A percentile compares a stretch with the other conserved stretches of the same genome.
Evolutionary conservation across 129 eudicot species (phyloP).

Genomic region (Mikania micrantha): DNA sequence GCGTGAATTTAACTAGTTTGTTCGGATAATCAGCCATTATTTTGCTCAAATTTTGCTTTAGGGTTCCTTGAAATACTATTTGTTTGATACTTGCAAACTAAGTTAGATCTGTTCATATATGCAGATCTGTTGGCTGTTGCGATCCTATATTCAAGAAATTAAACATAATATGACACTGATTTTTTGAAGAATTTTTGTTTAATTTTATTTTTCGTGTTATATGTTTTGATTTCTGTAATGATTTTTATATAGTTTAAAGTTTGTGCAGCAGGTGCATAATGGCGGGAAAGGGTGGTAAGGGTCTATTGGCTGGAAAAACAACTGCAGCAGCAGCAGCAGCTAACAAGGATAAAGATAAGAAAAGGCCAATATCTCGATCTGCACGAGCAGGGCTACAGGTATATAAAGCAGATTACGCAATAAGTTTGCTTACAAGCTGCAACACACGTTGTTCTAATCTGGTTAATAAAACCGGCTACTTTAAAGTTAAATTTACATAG

Average conservation of each 20-base stretch:
- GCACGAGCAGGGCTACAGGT: conserved; percentile 78
- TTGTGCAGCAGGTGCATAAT: conserved; percentile 27
- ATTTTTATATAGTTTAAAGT: not conserved
- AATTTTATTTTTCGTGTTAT: not conserved
- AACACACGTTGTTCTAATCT: not conserved
- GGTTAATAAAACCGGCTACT: not conserved
- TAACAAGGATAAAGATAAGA: conserved; percentile 61
- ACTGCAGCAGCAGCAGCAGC: conserved; percentile 60
- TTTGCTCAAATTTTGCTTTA: conserved; percentile 6
- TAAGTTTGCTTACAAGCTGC: not conserved
- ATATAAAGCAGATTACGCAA: not conserved
- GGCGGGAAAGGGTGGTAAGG: conserved; percentile 89
- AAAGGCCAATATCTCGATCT: conserved; percentile 54
- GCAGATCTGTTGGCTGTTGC: conserved; percentile 2
- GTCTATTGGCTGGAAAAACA: conserved; percentile 62
- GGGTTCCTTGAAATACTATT: not conserved
- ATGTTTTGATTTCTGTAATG: not conserved
- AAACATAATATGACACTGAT: not conserved
- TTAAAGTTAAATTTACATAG: not conserved
- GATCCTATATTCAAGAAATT: not conserved
- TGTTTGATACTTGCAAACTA: not conserved
- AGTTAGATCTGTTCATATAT: conserved; percentile 21
- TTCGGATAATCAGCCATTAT: not conserved
- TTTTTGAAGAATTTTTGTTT: not conserved
- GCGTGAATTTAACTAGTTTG: not conserved